Percentiles rank a stretch among this genome's conserved stretches.
phyloP scores from a whole-genome alignment of 805 yeast species.

The Ascoidea rubescens region DNA sequence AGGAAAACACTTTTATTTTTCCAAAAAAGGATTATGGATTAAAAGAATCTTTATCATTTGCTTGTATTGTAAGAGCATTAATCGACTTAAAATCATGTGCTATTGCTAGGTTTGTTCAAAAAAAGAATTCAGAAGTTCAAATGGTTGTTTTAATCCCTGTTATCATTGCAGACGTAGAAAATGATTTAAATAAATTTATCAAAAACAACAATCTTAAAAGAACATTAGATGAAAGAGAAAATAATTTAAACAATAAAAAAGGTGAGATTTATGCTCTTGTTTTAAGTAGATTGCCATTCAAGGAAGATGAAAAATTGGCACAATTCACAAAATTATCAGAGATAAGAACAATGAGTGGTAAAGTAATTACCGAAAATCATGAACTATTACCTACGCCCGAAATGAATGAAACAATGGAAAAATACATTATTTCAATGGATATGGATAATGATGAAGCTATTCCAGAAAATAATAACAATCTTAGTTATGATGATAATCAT shows the following conservation, averaged over 20 bases:
- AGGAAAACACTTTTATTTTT: constrained; percentile 43
- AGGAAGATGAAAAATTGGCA: constrained; percentile 61
- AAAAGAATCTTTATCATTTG: constrained; percentile 27
- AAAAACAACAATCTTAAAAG: constrained; percentile 4
- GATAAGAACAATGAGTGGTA: constrained; percentile 19
- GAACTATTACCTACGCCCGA: constrained; percentile 22
- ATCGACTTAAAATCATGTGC: constrained; percentile 32
- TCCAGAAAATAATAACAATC: constrained; percentile 13
- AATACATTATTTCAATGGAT: constrained; percentile 30
- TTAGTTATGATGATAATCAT: constrained; percentile 5
- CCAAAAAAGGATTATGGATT: constrained; percentile 21
- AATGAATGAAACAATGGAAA: constrained; percentile 27
- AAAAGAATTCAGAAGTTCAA: constrained; percentile 30
- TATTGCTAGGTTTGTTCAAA: constrained; percentile 50
- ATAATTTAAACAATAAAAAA: constrained; percentile 4
- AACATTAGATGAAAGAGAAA: constrained; percentile 9
- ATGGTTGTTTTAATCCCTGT: constrained; percentile 44
- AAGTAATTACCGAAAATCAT: constrained; percentile 13
- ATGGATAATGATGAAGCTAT: constrained; percentile 17
- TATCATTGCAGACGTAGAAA: constrained; percentile 14
- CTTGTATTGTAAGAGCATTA: constrained; percentile 39
- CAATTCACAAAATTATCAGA: constrained; percentile 28
- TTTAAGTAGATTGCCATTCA: constrained; percentile 48
- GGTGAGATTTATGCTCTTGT: constrained; percentile 27
- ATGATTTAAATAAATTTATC: constrained; percentile 9